Percentiles rank a stretch among this genome's conserved stretches.
Conservation (phyloP, 1,139 yeast genomes). For the Debaryomycetaceae sp. region DNA sequence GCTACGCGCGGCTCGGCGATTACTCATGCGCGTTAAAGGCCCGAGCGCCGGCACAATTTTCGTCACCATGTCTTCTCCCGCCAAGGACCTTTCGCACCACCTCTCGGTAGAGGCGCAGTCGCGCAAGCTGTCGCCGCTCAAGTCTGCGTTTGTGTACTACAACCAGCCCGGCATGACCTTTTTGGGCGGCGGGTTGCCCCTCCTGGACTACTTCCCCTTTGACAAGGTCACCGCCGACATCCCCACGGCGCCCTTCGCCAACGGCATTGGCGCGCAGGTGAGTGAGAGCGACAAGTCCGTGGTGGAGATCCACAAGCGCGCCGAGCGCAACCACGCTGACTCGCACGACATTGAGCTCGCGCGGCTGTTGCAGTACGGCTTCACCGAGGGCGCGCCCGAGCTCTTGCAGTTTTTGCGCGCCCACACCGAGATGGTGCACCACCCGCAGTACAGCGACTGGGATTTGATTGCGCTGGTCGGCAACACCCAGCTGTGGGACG, state of each 20-base stretch:
- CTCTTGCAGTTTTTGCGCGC: slow-evolving; percentile 63
- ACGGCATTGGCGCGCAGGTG: slow-evolving; percentile 71
- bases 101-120: slow-evolving; percentile 75
- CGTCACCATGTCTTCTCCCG: no score
- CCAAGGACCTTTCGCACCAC: slow-evolving; percentile 72
- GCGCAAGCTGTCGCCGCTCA: slow-evolving; percentile 77
- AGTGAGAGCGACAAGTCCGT: slow-evolving; percentile 46
- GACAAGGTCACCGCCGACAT: slow-evolving; percentile 65
- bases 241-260: slow-evolving; percentile 70
- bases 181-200: slow-evolving; percentile 94
- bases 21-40: no score
- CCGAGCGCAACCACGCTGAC: slow-evolving; percentile 29
- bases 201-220: slow-evolving; percentile 89
- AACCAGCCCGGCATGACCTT: slow-evolving; percentile 74
- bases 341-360: slow-evolving; percentile 66
- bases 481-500: slow-evolving; percentile 87
- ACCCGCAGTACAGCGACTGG: slow-evolving; percentile 66
- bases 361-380: slow-evolving; percentile 88
- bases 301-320: slow-evolving; percentile 42
- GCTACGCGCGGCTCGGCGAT: no score
- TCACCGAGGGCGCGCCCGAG: slow-evolving; percentile 75
- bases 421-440: slow-evolving; percentile 72
- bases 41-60: no score
- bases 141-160: slow-evolving; percentile 76
- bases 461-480: slow-evolving; percentile 57